Percentiles rank a stretch among this genome's conserved stretches.
These are phyloP conservation scores for Penicillium lagena DNA, from an alignment of 495 filamentous ascomycete genomes.

Conservation along the genomic window DNA sequence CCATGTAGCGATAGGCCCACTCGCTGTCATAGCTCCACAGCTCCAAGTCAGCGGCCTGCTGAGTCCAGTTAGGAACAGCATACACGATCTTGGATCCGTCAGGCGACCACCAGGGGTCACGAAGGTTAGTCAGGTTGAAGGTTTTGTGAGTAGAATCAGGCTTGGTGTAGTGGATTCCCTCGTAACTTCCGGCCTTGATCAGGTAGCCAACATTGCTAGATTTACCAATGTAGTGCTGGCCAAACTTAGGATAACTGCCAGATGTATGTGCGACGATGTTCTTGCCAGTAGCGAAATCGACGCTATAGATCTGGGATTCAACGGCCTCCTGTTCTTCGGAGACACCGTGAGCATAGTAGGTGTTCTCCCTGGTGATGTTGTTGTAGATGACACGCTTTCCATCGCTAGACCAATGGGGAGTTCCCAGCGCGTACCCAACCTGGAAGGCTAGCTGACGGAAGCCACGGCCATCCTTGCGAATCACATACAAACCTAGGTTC, in stretches of 20 bases:
- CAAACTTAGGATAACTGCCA: neutral
- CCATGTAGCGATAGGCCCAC: slow-evolving; percentile 10
- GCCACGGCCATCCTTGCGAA: slow-evolving; percentile 2
- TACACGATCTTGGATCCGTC: slow-evolving; percentile 8
- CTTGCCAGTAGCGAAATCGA: slow-evolving; percentile 7
- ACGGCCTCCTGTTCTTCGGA: neutral
- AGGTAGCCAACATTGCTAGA: slow-evolving; percentile 4
- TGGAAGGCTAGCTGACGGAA: slow-evolving; percentile 1
- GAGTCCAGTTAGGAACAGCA: neutral
- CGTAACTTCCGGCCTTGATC: slow-evolving; percentile 1
- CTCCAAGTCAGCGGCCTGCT: neutral
- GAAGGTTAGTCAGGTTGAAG: neutral
- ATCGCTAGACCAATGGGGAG: slow-evolving; percentile 10
- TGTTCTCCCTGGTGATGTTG: slow-evolving; percentile 6
- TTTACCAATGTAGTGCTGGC: neutral
- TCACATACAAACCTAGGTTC: slow-evolving; percentile 4
- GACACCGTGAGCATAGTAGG: neutral
- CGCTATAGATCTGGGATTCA: slow-evolving; percentile 1
- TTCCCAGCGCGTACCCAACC: slow-evolving; percentile 3
- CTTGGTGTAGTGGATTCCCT: slow-evolving; percentile 7
- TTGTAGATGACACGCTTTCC: slow-evolving; percentile 12
- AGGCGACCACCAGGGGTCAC: slow-evolving; percentile 6
- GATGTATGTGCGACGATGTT: slow-evolving; percentile 1
- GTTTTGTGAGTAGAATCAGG: neutral
- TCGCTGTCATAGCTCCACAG: slow-evolving; percentile 8